A percentile compares a stretch with the other conserved stretches of the same genome.
Evolutionary conservation across 129 eudicot species (phyloP).

Genomic region (Flaveria robusta): DNA sequence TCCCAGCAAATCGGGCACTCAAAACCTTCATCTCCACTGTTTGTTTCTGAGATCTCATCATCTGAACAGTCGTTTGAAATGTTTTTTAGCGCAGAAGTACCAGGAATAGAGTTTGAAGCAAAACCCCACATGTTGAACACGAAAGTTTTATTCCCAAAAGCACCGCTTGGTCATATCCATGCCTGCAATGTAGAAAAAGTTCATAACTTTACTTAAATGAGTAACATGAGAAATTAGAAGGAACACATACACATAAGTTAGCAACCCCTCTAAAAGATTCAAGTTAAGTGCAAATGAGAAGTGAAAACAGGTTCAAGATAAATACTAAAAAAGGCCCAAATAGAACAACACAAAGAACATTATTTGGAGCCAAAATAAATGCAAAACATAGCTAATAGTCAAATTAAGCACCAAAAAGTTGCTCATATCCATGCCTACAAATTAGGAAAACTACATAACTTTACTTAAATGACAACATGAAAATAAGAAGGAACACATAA

Average conservation of each 20-base stretch:
- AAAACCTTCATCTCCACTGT: conserved; percentile 57
- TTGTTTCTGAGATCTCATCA: conserved; percentile 51
- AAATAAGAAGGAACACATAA: no score
- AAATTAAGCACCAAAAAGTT: no score
- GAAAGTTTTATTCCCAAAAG: conserved; percentile 15
- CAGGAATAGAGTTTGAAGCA: conserved; percentile 48
- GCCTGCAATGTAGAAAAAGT: conserved; percentile 26
- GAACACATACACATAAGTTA: not conserved
- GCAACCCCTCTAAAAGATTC: not conserved
- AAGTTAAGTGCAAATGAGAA: not conserved
- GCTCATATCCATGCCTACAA: no score
- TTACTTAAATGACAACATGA: no score
- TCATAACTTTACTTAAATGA: not conserved
- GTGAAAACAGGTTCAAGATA: not conserved
- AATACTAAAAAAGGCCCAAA: not conserved
- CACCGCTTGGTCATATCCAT: conserved; percentile 25
- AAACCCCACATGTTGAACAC: conserved; percentile 52
- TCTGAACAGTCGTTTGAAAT: conserved; percentile 46
- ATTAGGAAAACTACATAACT: no score
- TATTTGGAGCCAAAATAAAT: not conserved
- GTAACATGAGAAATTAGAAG: not conserved
- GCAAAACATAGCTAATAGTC: not conserved
- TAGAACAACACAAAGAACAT: conserved; percentile 3
- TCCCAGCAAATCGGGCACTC: conserved; percentile 72
- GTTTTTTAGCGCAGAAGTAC: conserved; percentile 35